These are phyloP conservation scores for Ascochyta fabae DNA, from an alignment of 2,329 filamentous ascomycete species.

Conservation along the genomic window DNA sequence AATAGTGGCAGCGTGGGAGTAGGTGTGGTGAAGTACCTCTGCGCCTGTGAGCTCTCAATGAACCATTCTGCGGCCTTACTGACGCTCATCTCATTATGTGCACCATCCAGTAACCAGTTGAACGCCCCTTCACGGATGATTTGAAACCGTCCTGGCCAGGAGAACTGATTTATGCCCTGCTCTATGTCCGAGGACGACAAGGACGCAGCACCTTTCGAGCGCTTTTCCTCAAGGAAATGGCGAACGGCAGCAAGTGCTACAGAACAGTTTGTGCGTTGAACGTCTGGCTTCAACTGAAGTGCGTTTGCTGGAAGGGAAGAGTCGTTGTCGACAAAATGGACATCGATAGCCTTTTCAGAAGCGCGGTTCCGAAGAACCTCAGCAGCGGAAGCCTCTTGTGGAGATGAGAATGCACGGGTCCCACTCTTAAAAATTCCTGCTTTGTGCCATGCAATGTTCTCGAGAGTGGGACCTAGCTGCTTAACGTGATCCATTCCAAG, in stretches of 20 bases:
- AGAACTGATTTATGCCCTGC: background rate
- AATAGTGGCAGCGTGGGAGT: no score
- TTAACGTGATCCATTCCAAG: slow-evolving; percentile 73
- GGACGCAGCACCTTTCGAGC: background rate
- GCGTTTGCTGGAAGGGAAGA: background rate
- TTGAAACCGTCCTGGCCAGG: background rate
- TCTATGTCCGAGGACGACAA: background rate
- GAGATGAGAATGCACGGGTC: slow-evolving; percentile 55
- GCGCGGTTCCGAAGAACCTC: slow-evolving; percentile 19
- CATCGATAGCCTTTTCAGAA: slow-evolving; percentile 8
- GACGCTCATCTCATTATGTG: background rate
- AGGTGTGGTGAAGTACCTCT: no score
- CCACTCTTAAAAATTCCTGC: slow-evolving; percentile 72
- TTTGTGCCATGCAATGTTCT: slow-evolving; percentile 76
- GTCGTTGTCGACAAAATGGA: no score
- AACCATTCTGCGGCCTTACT: no score
- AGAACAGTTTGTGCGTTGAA: background rate
- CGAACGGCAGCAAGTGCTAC: background rate
- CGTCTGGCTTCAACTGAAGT: background rate
- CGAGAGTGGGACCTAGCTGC: slow-evolving; percentile 67
- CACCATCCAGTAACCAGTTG: background rate
- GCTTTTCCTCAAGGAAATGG: background rate
- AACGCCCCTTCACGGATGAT: background rate
- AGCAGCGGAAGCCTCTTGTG: slow-evolving; percentile 14
- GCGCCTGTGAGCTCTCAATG: no score